A percentile compares a stretch with the other conserved stretches of the same genome.
Conservation (phyloP, 345 rosid species). For the Litchi chinensis region DNA sequence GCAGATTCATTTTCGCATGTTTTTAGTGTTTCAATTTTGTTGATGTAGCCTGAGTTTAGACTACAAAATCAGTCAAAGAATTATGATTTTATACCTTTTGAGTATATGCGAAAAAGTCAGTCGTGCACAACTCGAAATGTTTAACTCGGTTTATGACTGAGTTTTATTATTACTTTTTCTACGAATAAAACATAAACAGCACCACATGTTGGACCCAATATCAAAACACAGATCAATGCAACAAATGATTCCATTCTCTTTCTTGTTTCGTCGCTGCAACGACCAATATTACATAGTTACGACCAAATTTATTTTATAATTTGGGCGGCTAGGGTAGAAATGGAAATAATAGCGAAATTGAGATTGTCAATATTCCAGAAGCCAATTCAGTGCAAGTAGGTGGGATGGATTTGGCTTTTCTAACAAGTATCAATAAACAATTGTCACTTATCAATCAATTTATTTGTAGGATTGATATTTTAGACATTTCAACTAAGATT, state of each 20-base stretch:
- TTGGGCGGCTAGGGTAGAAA: slow-evolving; percentile 4
- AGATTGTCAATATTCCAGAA: too few species aligned
- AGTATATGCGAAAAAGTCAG: not conserved
- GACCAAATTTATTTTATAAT: too few species aligned
- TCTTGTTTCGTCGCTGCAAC: too few species aligned
- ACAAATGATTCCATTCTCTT: not conserved
- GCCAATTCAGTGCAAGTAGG: not conserved
- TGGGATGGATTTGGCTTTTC: not conserved
- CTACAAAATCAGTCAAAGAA: not conserved
- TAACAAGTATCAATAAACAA: not conserved
- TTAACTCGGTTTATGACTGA: not conserved
- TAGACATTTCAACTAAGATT: not conserved
- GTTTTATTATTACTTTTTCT: not conserved
- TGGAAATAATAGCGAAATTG: not conserved
- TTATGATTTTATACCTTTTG: not conserved
- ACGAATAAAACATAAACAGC: not conserved
- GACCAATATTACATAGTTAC: too few species aligned
- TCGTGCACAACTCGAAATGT: not conserved
- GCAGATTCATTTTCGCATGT: not conserved
- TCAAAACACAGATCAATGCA: not conserved
- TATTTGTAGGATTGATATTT: not conserved
- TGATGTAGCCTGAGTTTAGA: not conserved
- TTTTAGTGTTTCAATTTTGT: not conserved
- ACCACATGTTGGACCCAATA: not conserved
- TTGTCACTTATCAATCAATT: not conserved